Evolutionary conservation across 768 basidiomycete genomes (phyloP), one percentile per base, ranked within the genome.

Genomic region (Tephrocybe sp.): DNA sequence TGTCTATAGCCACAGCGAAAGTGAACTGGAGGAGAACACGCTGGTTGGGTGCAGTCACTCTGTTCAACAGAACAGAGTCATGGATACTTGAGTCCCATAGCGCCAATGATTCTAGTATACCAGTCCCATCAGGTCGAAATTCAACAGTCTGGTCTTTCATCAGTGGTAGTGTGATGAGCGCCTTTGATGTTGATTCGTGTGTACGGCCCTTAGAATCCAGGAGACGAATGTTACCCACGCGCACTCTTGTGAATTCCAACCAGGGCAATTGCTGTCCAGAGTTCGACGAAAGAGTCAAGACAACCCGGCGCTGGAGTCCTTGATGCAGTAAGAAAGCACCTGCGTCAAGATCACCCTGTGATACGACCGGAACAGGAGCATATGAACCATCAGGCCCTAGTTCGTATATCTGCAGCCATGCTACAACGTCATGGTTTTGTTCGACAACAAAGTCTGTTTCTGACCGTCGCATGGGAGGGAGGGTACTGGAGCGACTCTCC

Each of bases 11-110:
- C 23, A 98, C 78, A 26, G 81, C 75, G 80, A 85, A 96, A 32
- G 75, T 76, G 4, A 97, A 64, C 62, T 90, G 87, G 22, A 98
- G 64, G 30, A 97, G 72, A 9, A 97, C 75, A 33, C 90, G 84
- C 57, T 95, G 91, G 40, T 84, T 83, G 4, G 82, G 63, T 2
- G 82, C 76, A 2, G 94, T 96, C 34, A 93, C 85, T 22, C 86
- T 82, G 65, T 99, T 96, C 54, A 99, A 77, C 39, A 95, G 71
- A 13, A 83, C 65, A 11, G 92, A 93, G 58, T 92, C 84, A 65
- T 98, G 97, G 11, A 91, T 71, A 51, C 93, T 92, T 1, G 92
- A 92, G 69, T 99, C 97, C 95, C 96, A 98, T 5, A 89, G 74
- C 1, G 87, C 87, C 48, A 84, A 80, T 8, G 83, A 85, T 17